A percentile compares a stretch with the other conserved stretches of the same genome.
Conservation (phyloP, 2,329 filamentous ascomycete genomes). For the Ascochyta pisi region DNA sequence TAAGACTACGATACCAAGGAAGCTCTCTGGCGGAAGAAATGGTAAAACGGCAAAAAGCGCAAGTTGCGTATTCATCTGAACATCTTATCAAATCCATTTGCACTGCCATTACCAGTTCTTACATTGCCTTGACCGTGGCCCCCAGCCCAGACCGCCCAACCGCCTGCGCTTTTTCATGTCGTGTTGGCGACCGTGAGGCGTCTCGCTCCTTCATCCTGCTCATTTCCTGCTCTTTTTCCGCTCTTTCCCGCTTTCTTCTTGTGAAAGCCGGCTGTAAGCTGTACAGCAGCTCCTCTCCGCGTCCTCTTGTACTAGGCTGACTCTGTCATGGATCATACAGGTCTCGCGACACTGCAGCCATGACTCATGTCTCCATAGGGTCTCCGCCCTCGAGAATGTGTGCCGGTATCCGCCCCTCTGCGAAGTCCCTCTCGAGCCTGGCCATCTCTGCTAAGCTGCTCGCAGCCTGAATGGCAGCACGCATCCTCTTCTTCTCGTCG, state of each 20-base stretch:
- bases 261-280: background rate
- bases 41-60: constrained; percentile 1
- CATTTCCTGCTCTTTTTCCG: background rate
- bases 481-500: constrained; percentile 82
- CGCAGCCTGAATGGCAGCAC: constrained; percentile 86
- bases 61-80: background rate
- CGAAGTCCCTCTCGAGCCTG: constrained; percentile 86
- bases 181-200: background rate
- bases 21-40: constrained; percentile 13
- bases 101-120: background rate
- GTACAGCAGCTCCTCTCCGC: background rate
- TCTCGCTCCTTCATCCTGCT: no score
- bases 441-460: constrained; percentile 91
- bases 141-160: background rate
- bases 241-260: background rate
- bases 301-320: background rate
- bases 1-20: constrained; percentile 25
- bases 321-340: background rate
- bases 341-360: background rate
- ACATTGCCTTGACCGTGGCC: background rate
- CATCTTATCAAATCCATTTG: background rate
- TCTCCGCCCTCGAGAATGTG: constrained; percentile 38
- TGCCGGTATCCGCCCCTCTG: constrained; percentile 81
- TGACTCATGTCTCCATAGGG: constrained; percentile 37
- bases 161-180: background rate